Base-by-base conservation (phyloP, 352 stramenopile genomes). In the Globisporangium middletonii region DNA sequence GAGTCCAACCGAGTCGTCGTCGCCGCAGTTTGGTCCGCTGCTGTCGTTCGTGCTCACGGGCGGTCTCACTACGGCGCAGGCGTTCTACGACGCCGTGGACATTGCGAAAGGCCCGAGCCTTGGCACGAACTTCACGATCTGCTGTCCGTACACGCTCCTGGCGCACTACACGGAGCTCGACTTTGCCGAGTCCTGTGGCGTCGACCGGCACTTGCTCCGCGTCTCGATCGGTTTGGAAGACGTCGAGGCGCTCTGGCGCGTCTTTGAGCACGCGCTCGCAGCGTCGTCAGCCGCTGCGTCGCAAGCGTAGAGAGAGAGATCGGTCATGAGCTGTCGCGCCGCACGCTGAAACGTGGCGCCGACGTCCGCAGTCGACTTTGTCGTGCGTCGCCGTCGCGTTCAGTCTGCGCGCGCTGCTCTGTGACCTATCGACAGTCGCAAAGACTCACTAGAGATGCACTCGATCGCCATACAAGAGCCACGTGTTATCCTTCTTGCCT, bases 51-150 rank as follows among this genome's bases (percentile, higher is more conserved):
- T 96, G 42, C 68, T 98, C 42, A 64, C 86, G 51, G 84, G 84
- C 27, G 79, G 78, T 23, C 58, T 86, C n/a, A 56, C 75, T n/a
- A 63, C 79, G 4, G 77, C 84, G 11, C 73, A 80, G 62, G 75
- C 73, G 7, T 98, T 98, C 56, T 98, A 97, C 67, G 86, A 98
- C 63, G 53, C 73, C 2, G 57, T 98, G 33, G 73, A 77, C 42
- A 67, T 94, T 38, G 87, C 86, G 28, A 97, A 96, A 53, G 84
- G 88, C 0, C 86, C 87, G 33, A 94, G 85, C 38, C 81, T 98
- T 23, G 94, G 94, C 41, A 98, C 92, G 0, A 98, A 98, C 70
- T 98, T 98, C 62, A 97, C 92, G 19, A 71, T 98, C 16, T 73
- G 75, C 18, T 98, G 88, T 69, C 91, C 94, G 12, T 98, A 98